These are phyloP conservation scores for Penicillium sp. DNA, from an alignment of 2,329 filamentous ascomycete genomes.

Conservation along the genomic window DNA sequence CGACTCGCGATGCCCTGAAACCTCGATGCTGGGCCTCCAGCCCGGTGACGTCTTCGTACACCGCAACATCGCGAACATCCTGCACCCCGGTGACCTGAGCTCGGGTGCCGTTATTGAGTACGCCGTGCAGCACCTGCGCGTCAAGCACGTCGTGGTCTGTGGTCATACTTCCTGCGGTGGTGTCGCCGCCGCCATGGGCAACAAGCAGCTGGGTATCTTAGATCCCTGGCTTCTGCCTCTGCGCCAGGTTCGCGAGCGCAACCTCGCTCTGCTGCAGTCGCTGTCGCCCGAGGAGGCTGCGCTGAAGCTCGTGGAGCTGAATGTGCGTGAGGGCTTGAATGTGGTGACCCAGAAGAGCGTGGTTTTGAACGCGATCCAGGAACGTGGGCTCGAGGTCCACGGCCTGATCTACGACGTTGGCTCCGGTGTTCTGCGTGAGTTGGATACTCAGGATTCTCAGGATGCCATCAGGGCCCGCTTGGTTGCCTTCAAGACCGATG, in stretches of 20 bases:
- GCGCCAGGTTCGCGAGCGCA: slow-evolving; percentile 53
- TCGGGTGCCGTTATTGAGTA: slow-evolving; percentile 75
- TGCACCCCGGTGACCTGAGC: slow-evolving; percentile 72
- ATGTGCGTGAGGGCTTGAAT: slow-evolving; percentile 68
- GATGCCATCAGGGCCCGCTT: slow-evolving; percentile 39
- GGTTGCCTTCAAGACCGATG: slow-evolving; percentile 40
- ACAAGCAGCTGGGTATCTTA: slow-evolving; percentile 57
- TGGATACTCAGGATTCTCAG: slow-evolving; percentile 48
- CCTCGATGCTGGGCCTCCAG: slow-evolving; percentile 72
- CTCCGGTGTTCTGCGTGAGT: slow-evolving; percentile 53
- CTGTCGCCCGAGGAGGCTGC: slow-evolving; percentile 51
- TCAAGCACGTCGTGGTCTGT: slow-evolving; percentile 62
- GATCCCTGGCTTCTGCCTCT: slow-evolving; percentile 63
- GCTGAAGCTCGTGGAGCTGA: slow-evolving; percentile 69
- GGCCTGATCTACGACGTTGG: slow-evolving; percentile 72
- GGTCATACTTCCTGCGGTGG: slow-evolving; percentile 63
- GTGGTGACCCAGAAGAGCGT: slow-evolving; percentile 66
- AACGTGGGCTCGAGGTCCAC: slow-evolving; percentile 71
- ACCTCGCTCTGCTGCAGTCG: slow-evolving; percentile 51
- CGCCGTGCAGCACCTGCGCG: slow-evolving; percentile 68
- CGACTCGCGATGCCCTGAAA: slow-evolving; percentile 81
- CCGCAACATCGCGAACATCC: slow-evolving; percentile 85
- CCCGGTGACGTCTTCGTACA: slow-evolving; percentile 86
- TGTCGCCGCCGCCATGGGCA: slow-evolving; percentile 55
- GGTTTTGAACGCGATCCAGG: slow-evolving; percentile 67